A percentile compares a stretch with the other conserved stretches of the same genome.
phyloP scores from a whole-genome alignment of 129 eudicot species.

The Lactuca sativa region DNA sequence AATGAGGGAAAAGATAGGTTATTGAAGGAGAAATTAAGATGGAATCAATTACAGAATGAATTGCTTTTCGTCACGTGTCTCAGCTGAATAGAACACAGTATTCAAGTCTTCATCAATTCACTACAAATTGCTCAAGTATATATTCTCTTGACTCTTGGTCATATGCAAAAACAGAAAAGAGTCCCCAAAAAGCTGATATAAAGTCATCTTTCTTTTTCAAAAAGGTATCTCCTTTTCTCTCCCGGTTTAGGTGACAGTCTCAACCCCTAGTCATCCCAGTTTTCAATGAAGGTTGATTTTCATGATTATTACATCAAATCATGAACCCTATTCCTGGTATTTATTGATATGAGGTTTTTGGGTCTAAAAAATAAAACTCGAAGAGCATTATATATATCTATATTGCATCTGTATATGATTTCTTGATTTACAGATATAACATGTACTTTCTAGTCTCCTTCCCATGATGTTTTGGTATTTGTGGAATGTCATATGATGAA shows the following conservation, averaged over 20 bases:
- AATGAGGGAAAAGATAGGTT: slow-evolving; percentile 6
- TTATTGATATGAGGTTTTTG: neutral
- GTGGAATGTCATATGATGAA: slow-evolving; percentile 1
- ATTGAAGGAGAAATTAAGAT: slow-evolving; percentile 19
- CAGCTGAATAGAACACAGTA: slow-evolving; percentile 23
- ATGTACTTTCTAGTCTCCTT: neutral
- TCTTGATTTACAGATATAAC: neutral
- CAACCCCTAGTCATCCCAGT: slow-evolving; percentile 1
- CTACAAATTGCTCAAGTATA: slow-evolving; percentile 24
- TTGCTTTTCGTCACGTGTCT: slow-evolving; percentile 40
- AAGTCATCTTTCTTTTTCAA: slow-evolving; percentile 26
- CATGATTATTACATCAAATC: slow-evolving; percentile 24
- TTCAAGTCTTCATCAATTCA: slow-evolving; percentile 22
- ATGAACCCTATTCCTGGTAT: slow-evolving; percentile 9
- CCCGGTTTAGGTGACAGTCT: slow-evolving; percentile 1
- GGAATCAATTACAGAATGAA: slow-evolving; percentile 23
- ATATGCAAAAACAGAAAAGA: slow-evolving; percentile 26
- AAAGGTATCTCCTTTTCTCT: slow-evolving; percentile 16
- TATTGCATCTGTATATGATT: neutral
- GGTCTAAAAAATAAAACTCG: neutral
- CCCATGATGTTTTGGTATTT: neutral
- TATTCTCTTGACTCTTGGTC: slow-evolving; percentile 27
- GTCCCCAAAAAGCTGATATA: slow-evolving; percentile 35
- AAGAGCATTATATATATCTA: neutral
- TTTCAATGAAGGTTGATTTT: slow-evolving; percentile 8